A percentile compares a stretch with the other conserved stretches of the same genome.
phyloP scores from a whole-genome alignment of 768 basidiomycete genomes.

The Pisolithus orientalis region DNA sequence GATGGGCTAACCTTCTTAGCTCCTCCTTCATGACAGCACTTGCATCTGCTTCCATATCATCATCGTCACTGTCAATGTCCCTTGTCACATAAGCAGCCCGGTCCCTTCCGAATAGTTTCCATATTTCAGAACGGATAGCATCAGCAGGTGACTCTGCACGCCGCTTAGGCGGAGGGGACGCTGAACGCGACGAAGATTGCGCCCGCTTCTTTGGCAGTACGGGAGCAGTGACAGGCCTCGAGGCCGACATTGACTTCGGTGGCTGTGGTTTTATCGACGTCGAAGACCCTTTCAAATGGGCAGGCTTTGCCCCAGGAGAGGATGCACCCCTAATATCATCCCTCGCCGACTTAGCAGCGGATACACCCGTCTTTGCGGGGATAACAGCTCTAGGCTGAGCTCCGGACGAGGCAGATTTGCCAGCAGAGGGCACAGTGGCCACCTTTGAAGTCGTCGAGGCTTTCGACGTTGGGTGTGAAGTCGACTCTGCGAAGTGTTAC shows the following conservation, averaged over 20 bases:
- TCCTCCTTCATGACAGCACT: conserved; percentile 60
- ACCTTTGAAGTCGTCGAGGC: conserved; percentile 9
- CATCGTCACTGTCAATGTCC: conserved; percentile 66
- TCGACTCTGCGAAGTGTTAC: conserved; percentile 11
- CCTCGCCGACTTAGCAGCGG: neutral
- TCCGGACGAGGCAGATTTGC: conserved; percentile 8
- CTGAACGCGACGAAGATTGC: conserved; percentile 50
- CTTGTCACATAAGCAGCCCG: conserved; percentile 45
- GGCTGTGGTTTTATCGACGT: neutral
- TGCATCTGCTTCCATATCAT: conserved; percentile 72
- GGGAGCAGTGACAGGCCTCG: conserved; percentile 6
- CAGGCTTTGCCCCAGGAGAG: neutral
- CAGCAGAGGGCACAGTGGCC: conserved; percentile 5
- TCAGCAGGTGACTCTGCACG: conserved; percentile 30
- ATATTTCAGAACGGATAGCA: conserved; percentile 51
- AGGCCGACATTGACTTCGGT: conserved; percentile 1
- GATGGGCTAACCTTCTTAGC: conserved; percentile 41
- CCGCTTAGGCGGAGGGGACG: conserved; percentile 41
- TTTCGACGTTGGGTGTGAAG: conserved; percentile 10
- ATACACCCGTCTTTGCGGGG: conserved; percentile 1
- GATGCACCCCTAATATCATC: neutral
- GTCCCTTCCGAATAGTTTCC: conserved; percentile 68
- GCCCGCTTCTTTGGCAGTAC: conserved; percentile 47
- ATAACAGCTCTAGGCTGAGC: conserved; percentile 8
- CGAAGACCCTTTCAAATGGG: neutral